Evolutionary conservation across 768 basidiomycete species (phyloP), one percentile per base, ranked within the genome.

Genomic region (Boletus tylopilopsis): DNA sequence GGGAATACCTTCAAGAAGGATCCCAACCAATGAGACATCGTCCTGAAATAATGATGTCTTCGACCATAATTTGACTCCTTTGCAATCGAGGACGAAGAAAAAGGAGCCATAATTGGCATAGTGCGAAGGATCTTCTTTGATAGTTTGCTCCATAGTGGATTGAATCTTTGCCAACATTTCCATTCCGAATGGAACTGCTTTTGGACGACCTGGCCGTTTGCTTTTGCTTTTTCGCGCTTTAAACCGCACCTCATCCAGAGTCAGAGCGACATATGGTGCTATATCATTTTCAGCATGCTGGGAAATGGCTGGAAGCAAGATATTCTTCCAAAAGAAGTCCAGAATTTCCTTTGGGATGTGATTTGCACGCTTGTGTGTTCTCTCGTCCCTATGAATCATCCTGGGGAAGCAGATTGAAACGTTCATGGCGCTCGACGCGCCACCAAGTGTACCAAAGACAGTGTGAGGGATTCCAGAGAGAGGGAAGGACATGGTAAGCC

Each of bases 31-130:
- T 10, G 3, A 27, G 1, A 7, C 10, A 7, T 6, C 10, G 3
- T 27, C 3, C n/a, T n/a, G n/a, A n/a, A 44, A 23, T 0, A 22
- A 0, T 6, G 21, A 23, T 6, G 15, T 5, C 18, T 43, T 43
- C 4, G 22, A 30, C 42, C 42, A 43, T 23, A 43, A 16, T 10
- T 44, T 34, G 23, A 24, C 15, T 44, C 33, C 23, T 21, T 54
- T 60, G 30, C 36, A 43, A 1, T 58, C 56, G 0, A 58, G 33
- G 0, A 56, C 38, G 33, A 58, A 35, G 52, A n/a, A n/a, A n/a
- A n/a, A 60, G 0, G 49, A 58, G 0, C 50, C 56, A 46, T 42
- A 60, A 12, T 45, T 43, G 8, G 38, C n/a, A 27, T 51, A 43
- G 0, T 12, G 16, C 0, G 36, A 19, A 0, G 25, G 45, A 13